phyloP scores from a whole-genome alignment of 2,329 filamentous ascomycete species.

The Pseudogymnoascus sp. region DNA sequence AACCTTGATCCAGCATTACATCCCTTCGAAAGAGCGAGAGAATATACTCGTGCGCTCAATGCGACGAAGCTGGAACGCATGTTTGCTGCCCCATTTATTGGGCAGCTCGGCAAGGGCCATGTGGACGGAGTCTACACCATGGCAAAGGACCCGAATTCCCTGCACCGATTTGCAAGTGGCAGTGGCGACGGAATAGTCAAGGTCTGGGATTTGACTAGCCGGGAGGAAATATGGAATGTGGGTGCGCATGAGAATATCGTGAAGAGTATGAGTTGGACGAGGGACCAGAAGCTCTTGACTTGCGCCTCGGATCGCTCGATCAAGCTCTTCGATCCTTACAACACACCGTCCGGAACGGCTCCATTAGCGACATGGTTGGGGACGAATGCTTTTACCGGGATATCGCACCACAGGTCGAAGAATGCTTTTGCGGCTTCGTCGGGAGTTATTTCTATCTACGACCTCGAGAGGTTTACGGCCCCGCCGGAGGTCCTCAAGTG shows the following conservation, averaged over 20 bases:
- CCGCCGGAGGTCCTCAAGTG: slow-evolving; percentile 77
- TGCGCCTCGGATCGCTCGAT: slow-evolving; percentile 81
- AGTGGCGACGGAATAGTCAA: slow-evolving; percentile 92
- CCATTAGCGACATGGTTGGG: slow-evolving; percentile 82
- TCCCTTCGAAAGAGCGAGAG: slow-evolving; percentile 82
- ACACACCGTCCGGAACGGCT: slow-evolving; percentile 56
- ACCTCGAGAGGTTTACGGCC: slow-evolving; percentile 70
- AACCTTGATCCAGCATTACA: slow-evolving; percentile 79
- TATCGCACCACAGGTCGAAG: slow-evolving; percentile 73
- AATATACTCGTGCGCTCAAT: slow-evolving; percentile 71
- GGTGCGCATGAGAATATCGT: slow-evolving; percentile 90
- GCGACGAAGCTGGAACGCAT: slow-evolving; percentile 90
- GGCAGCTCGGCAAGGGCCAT: slow-evolving; percentile 80
- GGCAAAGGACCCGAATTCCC: slow-evolving; percentile 67
- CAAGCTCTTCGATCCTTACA: slow-evolving; percentile 88
- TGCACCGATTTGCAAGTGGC: slow-evolving; percentile 71
- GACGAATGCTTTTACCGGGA: slow-evolving; percentile 68
- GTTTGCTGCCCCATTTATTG: slow-evolving; percentile 79
- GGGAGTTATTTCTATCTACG: slow-evolving; percentile 77
- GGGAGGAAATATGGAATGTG: slow-evolving; percentile 66
- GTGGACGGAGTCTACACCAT: slow-evolving; percentile 83
- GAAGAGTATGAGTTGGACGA: slow-evolving; percentile 84
- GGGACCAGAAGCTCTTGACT: slow-evolving; percentile 74
- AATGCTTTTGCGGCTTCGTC: slow-evolving; percentile 75
- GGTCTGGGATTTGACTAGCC: slow-evolving; percentile 72